Base-by-base conservation (phyloP, 306 rosid species). In the Erythrophleum fordii region DNA sequence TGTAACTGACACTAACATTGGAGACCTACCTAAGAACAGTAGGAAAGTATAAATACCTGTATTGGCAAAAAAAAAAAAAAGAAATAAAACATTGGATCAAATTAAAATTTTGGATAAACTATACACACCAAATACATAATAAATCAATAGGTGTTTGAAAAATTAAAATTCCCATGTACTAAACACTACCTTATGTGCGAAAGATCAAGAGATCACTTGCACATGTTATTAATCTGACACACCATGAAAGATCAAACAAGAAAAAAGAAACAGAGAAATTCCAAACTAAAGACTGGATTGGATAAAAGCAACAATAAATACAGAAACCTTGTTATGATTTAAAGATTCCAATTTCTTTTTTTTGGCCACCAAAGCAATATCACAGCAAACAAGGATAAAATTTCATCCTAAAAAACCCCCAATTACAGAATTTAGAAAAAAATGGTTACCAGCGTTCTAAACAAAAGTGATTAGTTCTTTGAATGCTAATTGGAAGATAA, bases 401-500 rank as follows among this genome's bases (percentile, higher is more conserved):
- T 49, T 80, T 71, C 67, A 64, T 71, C 48, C 69, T 37, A 49
- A 68, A 77, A 46, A 68, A 73, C 52, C 68, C 28, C 8, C 74
- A 81, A 65, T 72, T 69, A 79, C 78, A 73, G 80, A 77, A 86
- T 76, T 62, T 87, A 79, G 89, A n/a, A 42, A 84, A 53, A 46
- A 77, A 73, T 31, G 31, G 22, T 16, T 5, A 12, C 4, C 75
- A 73, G 77, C 78, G 81, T 37, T 56, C 16, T 3, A 9, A 37
- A 66, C 5, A 8, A 77, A 62, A n/a, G 25, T 39, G 53, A 78
- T 85, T 87, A 95, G 73, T 80, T 86, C 81, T 91, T 81, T 52
- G 99, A 88, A 72, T n/a, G 98, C 98, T 60, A 98, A 95, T 80
- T 95, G 99, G 86, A 91, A 95, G 85, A 93, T 95, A 72, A 95